A percentile compares a stretch with the other conserved stretches of the same genome.
These are phyloP conservation scores for Candida labiduridarum DNA, from an alignment of 1,139 yeast species.

Conservation along the genomic window DNA sequence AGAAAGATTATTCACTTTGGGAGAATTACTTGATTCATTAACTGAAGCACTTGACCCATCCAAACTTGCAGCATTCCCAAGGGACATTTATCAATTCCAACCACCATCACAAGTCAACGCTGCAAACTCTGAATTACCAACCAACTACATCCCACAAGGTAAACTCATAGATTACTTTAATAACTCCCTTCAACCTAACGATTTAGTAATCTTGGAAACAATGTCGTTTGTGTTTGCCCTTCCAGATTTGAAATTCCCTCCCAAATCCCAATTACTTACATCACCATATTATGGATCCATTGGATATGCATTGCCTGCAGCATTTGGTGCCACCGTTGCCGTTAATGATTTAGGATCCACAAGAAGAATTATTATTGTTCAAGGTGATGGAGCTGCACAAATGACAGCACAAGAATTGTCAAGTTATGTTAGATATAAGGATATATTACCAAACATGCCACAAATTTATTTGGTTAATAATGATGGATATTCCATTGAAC, in stretches of 20 bases:
- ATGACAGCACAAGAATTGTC: slow-evolving; percentile 86
- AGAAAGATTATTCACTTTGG: slow-evolving; percentile 22
- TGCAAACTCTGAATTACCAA: neutral
- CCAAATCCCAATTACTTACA: slow-evolving; percentile 51
- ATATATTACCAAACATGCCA: slow-evolving; percentile 45
- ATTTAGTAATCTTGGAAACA: slow-evolving; percentile 71
- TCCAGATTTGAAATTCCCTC: slow-evolving; percentile 63
- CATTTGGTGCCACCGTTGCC: slow-evolving; percentile 78
- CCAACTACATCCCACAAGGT: slow-evolving; percentile 27
- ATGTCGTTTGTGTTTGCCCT: slow-evolving; percentile 77
- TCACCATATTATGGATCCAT: slow-evolving; percentile 81
- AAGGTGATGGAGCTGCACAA: slow-evolving; percentile 92
- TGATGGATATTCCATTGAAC: slow-evolving; percentile 84
- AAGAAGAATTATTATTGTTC: slow-evolving; percentile 67
- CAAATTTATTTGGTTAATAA: slow-evolving; percentile 75
- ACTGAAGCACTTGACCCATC: slow-evolving; percentile 9
- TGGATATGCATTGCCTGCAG: slow-evolving; percentile 85
- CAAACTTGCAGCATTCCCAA: slow-evolving; percentile 8
- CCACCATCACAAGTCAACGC: slow-evolving; percentile 6
- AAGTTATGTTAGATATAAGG: slow-evolving; percentile 59
- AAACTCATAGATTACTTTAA: slow-evolving; percentile 34
- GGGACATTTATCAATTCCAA: slow-evolving; percentile 3
- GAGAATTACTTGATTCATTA: slow-evolving; percentile 22
- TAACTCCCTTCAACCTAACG: slow-evolving; percentile 54
- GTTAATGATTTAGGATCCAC: slow-evolving; percentile 51